Evolutionary conservation across 208 protist genomes (phyloP), one percentile per base, ranked within the genome.

Genomic region (Trypanosoma conorhini): DNA sequence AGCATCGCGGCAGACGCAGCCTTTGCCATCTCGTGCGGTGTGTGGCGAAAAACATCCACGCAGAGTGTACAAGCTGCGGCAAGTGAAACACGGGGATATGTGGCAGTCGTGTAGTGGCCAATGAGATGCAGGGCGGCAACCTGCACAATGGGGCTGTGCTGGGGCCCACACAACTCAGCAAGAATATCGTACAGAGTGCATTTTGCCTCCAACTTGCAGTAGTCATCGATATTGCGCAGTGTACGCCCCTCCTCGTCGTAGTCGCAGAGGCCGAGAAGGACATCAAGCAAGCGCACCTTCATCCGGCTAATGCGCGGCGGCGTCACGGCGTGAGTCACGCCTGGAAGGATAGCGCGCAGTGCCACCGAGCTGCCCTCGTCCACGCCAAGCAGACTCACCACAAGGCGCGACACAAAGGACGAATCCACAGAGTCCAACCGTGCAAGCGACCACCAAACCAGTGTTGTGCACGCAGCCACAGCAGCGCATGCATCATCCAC

Each of bases 221-320:
- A 65, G 48, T 89, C 82, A 58, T 96, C 91, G 4, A 94, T 61
- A 69, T 91, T 88, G 35, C 84, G 79, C 67, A 96, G 76, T 30
- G 91, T 96, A 5, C 75, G 79, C 3, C 62, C 76, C 4, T 89
- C 81, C 22, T 70, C 60, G 63, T 96, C 91, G 75, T 96, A 91
- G 69, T 96, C 91, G 31, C 79, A 92, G 50, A 63, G 74, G 3
- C 79, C 74, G n/a, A 96, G 80, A 22, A 96, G 51, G n/a, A 96
- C 75, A 56, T 96, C 88, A 13, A 96, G 75, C 40, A 91, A 19
- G 13, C 88, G 81, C 31, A 86, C 68, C 30, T 87, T 86, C 22
- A 87, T 46, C 0, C 77, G 83, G 26, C 33, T 67, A 4, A 80
- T 9, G 19, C 65, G 61, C 28, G 35, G 38, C 52, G 66, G 40